Percentiles rank a stretch among this genome's conserved stretches.
phyloP scores from a whole-genome alignment of 2,329 filamentous ascomycete species.

The Trichophyton equinum region DNA sequence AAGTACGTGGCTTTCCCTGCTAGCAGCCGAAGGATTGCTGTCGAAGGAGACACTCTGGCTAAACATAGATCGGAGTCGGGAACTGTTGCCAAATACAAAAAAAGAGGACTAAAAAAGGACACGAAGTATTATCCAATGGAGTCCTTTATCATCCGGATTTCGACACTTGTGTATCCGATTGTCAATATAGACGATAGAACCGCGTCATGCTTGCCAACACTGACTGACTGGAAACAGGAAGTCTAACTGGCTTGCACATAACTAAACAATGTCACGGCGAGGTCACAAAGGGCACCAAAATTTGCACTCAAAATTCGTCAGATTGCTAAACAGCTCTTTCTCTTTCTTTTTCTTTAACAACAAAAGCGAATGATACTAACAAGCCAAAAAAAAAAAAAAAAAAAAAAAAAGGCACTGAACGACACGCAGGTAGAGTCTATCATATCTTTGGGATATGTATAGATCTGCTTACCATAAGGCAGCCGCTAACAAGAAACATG shows the following conservation, averaged over 20 bases:
- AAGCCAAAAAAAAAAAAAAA: background rate
- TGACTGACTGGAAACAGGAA: background rate
- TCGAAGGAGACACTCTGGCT: too few relatives aligned
- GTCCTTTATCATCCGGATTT: too few relatives aligned
- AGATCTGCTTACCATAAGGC: constrained; percentile 88
- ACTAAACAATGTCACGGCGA: background rate
- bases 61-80: too few relatives aligned
- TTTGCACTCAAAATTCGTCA: background rate
- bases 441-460: constrained; percentile 84
- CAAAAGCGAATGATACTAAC: background rate
- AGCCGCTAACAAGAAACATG: constrained; percentile 79
- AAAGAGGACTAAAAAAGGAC: too few relatives aligned
- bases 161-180: background rate
- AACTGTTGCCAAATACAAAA: too few relatives aligned
- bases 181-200: background rate
- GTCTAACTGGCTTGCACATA: background rate
- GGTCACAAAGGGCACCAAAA: background rate
- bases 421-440: background rate
- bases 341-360: background rate
- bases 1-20: background rate
- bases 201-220: background rate
- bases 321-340: background rate
- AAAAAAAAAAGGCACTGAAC: background rate
- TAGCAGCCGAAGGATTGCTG: background rate
- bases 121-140: too few relatives aligned